These are phyloP conservation scores for Phytophthora uliginosa DNA, from an alignment of 352 stramenopile genomes.

Conservation along the genomic window DNA sequence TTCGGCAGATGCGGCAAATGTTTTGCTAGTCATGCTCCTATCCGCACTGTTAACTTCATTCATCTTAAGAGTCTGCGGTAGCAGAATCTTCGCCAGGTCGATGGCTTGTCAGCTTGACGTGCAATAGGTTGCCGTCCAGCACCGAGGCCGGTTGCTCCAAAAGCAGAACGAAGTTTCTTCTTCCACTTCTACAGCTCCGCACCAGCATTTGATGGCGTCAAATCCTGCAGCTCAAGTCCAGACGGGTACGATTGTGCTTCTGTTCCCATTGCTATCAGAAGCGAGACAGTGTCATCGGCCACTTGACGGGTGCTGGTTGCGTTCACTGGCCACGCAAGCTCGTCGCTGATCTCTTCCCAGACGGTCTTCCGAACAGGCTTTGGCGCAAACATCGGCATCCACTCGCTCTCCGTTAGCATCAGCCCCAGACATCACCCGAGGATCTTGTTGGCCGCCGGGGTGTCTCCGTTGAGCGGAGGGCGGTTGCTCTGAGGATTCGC, in stretches of 20 bases:
- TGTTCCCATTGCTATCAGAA: not conserved
- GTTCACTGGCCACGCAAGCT: not conserved
- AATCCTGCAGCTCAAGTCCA: not conserved
- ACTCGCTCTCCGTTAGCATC: not conserved
- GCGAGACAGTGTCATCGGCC: not conserved
- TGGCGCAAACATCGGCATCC: not conserved
- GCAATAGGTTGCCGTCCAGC: not conserved
- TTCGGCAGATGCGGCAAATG: not conserved
- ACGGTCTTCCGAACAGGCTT: not conserved
- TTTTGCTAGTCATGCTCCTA: no score
- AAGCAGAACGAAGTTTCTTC: constrained; percentile 1
- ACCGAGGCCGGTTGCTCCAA: not conserved
- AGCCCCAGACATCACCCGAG: not conserved
- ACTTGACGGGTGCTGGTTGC: constrained; percentile 7
- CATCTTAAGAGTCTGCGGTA: not conserved
- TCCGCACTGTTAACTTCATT: not conserved
- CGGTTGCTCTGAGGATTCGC: not conserved
- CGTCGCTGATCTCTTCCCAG: not conserved
- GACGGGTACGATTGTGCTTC: not conserved
- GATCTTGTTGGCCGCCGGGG: not conserved
- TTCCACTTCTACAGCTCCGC: constrained; percentile 5
- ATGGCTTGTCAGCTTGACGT: not conserved
- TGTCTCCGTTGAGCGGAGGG: not conserved
- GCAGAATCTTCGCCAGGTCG: not conserved
- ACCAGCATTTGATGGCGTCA: not conserved